A percentile compares a stretch with the other conserved stretches of the same genome.
Evolutionary conservation across 768 basidiomycete species (phyloP).

Genomic region (Boletus edulis): DNA sequence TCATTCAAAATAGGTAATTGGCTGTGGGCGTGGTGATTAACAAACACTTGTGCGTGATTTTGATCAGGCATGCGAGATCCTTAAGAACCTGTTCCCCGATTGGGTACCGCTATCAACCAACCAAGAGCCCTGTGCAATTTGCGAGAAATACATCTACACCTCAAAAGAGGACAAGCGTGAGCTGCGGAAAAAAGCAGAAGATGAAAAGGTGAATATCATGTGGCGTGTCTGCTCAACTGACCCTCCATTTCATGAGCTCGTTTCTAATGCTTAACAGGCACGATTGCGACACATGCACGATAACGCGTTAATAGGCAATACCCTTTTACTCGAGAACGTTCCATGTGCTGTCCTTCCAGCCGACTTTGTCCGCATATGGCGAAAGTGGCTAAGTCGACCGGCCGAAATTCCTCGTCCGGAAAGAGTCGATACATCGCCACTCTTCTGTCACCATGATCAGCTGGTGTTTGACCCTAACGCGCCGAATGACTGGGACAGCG

Average conservation of each 20-base stretch:
- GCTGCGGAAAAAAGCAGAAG: constrained; percentile 63
- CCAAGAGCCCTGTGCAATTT: constrained; percentile 58
- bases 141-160: constrained; percentile 52
- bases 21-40: constrained; percentile 16
- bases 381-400: constrained; percentile 63
- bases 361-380: constrained; percentile 66
- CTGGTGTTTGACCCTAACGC: constrained; percentile 67
- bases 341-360: constrained; percentile 59
- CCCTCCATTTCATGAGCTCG: constrained; percentile 19
- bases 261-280: constrained; percentile 40
- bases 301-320: constrained; percentile 45
- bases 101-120: constrained; percentile 59
- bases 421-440: constrained; percentile 55
- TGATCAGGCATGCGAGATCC: constrained; percentile 52
- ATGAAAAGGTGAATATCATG: constrained; percentile 61
- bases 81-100: constrained; percentile 57
- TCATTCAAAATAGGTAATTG: constrained; percentile 6
- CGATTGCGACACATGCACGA: constrained; percentile 63
- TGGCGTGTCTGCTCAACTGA: background rate
- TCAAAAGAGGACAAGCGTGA: constrained; percentile 63
- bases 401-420: constrained; percentile 55
- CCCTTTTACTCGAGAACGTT: constrained; percentile 44
- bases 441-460: constrained; percentile 66
- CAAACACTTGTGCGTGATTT: constrained; percentile 7
- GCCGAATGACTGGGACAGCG: constrained; percentile 54